Percentiles rank a stretch among this genome's conserved stretches.
phyloP scores from a whole-genome alignment of 805 yeast genomes.

The Blastobotrys chiropterorum region DNA sequence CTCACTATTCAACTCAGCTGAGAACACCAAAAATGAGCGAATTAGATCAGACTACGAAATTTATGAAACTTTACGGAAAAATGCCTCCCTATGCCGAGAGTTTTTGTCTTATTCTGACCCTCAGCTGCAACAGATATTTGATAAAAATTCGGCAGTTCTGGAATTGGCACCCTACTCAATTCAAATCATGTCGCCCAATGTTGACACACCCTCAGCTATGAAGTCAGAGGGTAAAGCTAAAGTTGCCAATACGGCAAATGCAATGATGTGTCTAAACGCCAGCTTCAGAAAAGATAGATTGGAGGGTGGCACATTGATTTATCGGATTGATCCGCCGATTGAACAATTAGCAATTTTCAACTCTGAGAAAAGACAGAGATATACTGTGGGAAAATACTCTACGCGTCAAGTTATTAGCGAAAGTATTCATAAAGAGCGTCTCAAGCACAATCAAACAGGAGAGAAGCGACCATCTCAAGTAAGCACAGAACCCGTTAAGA shows the following conservation, averaged over 20 bases:
- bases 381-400: constrained; percentile 15
- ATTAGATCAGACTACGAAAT: constrained; percentile 15
- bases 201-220: constrained; percentile 13
- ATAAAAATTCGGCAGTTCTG: constrained; percentile 9
- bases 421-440: background rate
- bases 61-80: constrained; percentile 26
- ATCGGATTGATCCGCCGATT: constrained; percentile 32
- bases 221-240: constrained; percentile 16
- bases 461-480: constrained; percentile 5
- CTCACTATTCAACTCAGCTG: constrained; percentile 56
- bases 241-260: constrained; percentile 17
- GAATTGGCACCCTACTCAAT: constrained; percentile 31
- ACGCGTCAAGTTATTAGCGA: constrained; percentile 14
- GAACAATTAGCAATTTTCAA: constrained; percentile 23
- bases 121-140: constrained; percentile 12
- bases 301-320: constrained; percentile 26
- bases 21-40: constrained; percentile 29
- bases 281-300: constrained; percentile 21
- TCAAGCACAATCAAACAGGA: background rate
- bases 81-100: constrained; percentile 28
- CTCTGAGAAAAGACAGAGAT: constrained; percentile 10
- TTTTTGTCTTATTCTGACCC: constrained; percentile 19
- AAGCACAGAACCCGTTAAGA: background rate
- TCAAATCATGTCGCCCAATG: constrained; percentile 23
- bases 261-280: constrained; percentile 22